A percentile compares a stretch with the other conserved stretches of the same genome.
Conservation (phyloP, 208 protist genomes). For the Phytomonas sp. region DNA sequence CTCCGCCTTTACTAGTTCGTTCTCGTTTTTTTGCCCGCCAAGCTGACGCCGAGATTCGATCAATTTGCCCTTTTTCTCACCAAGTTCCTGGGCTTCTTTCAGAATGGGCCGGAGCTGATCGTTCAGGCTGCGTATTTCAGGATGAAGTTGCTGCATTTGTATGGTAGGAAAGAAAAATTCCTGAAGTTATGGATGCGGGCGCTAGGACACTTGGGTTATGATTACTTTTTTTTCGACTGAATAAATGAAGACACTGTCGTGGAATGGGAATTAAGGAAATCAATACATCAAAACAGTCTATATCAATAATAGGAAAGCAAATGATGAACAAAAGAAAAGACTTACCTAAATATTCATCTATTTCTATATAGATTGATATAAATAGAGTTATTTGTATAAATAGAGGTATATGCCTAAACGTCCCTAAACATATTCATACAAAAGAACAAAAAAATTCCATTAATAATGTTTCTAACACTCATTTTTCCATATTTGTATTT, state of each 20-base stretch:
- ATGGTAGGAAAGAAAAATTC: not conserved
- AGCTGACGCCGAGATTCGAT: constrained; percentile 81
- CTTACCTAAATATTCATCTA: not conserved
- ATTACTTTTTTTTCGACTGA: not conserved
- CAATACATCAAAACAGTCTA: not conserved
- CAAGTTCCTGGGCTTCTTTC: constrained; percentile 75
- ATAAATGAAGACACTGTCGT: not conserved
- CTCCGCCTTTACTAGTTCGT: constrained; percentile 91
- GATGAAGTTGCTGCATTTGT: constrained; percentile 67
- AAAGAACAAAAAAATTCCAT: constrained; percentile 6
- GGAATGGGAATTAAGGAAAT: not conserved
- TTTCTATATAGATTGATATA: not conserved
- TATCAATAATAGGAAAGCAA: not conserved
- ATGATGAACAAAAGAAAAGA: constrained; percentile 3
- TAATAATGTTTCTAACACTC: not conserved
- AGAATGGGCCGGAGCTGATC: constrained; percentile 64
- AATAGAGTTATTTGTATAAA: constrained; percentile 3
- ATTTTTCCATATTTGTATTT: too few species aligned
- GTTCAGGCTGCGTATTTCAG: constrained; percentile 72
- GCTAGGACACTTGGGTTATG: not conserved
- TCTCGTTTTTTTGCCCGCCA: constrained; percentile 91
- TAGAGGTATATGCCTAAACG: constrained; percentile 6
- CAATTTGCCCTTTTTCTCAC: constrained; percentile 81
- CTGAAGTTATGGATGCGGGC: not conserved
- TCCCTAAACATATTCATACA: not conserved